These are phyloP conservation scores for Lithocarpus polystachyus DNA, from an alignment of 306 rosid genomes.

Conservation along the genomic window DNA sequence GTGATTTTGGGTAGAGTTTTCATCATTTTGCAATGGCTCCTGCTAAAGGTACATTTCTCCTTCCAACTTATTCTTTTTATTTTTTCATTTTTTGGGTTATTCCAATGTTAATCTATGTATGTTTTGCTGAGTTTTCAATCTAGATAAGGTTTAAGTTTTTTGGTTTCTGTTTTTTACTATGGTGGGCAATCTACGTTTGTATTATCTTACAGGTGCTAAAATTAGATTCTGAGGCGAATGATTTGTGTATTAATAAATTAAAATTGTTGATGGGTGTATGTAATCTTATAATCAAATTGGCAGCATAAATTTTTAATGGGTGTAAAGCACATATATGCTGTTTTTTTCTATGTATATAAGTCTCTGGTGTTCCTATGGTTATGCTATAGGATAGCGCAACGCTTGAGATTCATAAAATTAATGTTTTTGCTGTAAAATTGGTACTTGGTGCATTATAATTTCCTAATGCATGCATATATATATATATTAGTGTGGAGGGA, in stretches of 20 bases:
- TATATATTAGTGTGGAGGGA: too few species aligned
- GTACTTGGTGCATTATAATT: not conserved
- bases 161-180: not conserved
- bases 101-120: not conserved
- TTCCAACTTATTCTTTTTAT: not conserved
- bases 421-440: not conserved
- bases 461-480: too few species aligned
- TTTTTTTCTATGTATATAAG: not conserved
- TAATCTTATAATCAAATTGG: not conserved
- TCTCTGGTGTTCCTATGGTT: not conserved
- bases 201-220: not conserved
- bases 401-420: not conserved
- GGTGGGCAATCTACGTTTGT: not conserved
- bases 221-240: not conserved
- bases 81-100: not conserved
- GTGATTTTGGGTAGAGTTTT: not conserved
- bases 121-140: not conserved
- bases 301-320: not conserved
- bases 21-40: not conserved
- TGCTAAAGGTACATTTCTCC: not conserved
- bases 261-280: not conserved
- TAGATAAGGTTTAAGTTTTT: not conserved
- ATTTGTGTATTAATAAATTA: not conserved
- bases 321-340: not conserved
- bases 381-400: not conserved